Conservation (phyloP, 75 land plant genomes). For the Pinus tabuliformis region DNA sequence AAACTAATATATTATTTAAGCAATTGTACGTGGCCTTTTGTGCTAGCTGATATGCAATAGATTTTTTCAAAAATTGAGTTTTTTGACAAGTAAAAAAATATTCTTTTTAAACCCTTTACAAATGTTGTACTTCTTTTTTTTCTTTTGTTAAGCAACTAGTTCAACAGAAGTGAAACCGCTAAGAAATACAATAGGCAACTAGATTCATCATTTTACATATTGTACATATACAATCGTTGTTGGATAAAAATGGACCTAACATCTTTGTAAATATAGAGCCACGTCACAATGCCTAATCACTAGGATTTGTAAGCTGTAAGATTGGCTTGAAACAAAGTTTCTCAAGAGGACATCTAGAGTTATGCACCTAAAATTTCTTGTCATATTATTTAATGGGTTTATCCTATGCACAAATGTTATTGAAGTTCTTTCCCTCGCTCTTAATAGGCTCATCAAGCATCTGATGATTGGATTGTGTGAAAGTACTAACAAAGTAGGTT, state of each 20-base stretch:
- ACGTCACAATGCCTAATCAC: neutral
- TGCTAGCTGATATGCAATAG: neutral
- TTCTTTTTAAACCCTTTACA: neutral
- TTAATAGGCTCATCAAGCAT: too few species aligned
- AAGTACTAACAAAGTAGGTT: too few species aligned
- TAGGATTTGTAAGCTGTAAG: too few species aligned
- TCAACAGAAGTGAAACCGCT: neutral
- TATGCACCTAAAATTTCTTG: neutral
- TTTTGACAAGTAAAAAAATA: neutral
- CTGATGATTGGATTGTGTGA: too few species aligned
- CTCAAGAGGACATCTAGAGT: neutral
- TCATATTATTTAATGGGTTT: too few species aligned
- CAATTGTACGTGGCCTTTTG: neutral
- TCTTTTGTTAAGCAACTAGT: neutral
- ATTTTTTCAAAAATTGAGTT: neutral
- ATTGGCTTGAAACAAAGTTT: neutral
- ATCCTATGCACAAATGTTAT: too few species aligned
- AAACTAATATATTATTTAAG: neutral
- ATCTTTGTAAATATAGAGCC: neutral
- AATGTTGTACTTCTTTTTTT: neutral
- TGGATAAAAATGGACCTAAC: neutral
- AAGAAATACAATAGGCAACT: neutral
- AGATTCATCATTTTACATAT: neutral
- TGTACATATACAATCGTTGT: neutral
- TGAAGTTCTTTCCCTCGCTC: too few species aligned